These are phyloP conservation scores for Pythium dissotocum DNA, from an alignment of 352 stramenopile genomes.

Conservation along the genomic window DNA sequence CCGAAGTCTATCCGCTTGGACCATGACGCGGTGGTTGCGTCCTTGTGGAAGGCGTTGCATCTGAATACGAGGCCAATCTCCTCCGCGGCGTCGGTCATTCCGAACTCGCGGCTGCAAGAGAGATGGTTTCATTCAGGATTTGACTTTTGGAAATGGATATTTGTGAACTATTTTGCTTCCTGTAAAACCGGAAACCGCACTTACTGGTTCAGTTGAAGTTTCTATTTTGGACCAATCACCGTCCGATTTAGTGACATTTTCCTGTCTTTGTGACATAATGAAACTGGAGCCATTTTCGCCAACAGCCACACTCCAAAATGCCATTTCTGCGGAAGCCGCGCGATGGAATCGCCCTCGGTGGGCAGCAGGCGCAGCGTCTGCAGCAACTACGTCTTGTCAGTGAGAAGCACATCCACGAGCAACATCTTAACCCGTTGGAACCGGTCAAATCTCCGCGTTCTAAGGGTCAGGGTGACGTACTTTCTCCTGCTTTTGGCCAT, in stretches of 20 bases:
- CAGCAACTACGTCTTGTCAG: conserved; percentile 40
- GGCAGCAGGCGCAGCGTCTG: conserved; percentile 51
- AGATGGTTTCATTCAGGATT: too few relatives aligned
- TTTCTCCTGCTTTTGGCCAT: conserved; percentile 8
- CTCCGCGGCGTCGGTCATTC: too few relatives aligned
- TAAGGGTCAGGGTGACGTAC: neutral
- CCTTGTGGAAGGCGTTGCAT: too few relatives aligned
- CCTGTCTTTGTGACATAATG: neutral
- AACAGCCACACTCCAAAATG: conserved; percentile 20
- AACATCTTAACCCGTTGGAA: conserved; percentile 32
- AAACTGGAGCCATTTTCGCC: conserved; percentile 3
- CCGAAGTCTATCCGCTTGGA: too few relatives aligned
- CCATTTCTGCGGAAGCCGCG: conserved; percentile 20
- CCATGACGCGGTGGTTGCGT: too few relatives aligned
- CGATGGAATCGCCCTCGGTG: conserved; percentile 36
- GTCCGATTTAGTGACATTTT: neutral
- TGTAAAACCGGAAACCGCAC: neutral
- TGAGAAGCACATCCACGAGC: conserved; percentile 37
- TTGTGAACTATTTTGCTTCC: too few relatives aligned
- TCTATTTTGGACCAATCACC: neutral
- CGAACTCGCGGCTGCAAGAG: too few relatives aligned
- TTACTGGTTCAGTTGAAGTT: neutral
- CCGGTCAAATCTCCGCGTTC: neutral
- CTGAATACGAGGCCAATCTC: too few relatives aligned
- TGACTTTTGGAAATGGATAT: too few relatives aligned